phyloP scores from a whole-genome alignment of 2,329 filamentous ascomycete species.

The Diaporthe nobilis region DNA sequence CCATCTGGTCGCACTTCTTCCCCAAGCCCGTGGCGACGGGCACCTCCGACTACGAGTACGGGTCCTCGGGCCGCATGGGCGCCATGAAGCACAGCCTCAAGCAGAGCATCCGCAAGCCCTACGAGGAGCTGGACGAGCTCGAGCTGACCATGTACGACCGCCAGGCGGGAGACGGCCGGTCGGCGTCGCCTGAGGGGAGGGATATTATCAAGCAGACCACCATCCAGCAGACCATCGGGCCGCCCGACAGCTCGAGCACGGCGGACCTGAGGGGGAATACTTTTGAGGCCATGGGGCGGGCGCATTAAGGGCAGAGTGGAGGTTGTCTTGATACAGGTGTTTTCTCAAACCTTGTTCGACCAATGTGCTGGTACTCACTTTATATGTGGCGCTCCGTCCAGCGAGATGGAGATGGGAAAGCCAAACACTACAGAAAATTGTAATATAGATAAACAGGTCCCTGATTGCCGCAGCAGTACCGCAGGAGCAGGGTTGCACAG shows the following conservation, averaged over 20 bases:
- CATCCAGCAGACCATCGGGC: conserved; percentile 22
- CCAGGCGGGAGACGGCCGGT: not conserved
- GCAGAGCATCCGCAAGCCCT: conserved; percentile 21
- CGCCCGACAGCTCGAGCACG: not conserved
- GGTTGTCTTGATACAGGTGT: not conserved
- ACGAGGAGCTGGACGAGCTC: conserved; percentile 13
- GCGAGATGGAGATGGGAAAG: not conserved
- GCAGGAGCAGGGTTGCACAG: not conserved
- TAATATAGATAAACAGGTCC: not conserved
- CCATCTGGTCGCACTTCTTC: conserved; percentile 32
- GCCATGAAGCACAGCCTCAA: conserved; percentile 11
- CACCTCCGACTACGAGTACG: conserved; percentile 6
- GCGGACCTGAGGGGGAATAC: not conserved
- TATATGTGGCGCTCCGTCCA: not conserved
- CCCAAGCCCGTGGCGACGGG: conserved; percentile 28
- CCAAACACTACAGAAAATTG: not conserved
- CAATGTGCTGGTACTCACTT: not conserved
- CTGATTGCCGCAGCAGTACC: not conserved
- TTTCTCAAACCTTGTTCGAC: not conserved
- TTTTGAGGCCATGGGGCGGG: not conserved
- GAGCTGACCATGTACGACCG: conserved; percentile 21
- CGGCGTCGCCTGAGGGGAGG: not conserved
- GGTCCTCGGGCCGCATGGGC: conserved; percentile 20
- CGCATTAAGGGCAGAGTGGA: not conserved
- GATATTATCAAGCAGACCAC: conserved; percentile 21